Evolutionary conservation across 2,329 filamentous ascomycete genomes (phyloP), one percentile per base, ranked within the genome.

Genomic region (Ophiocordyceps polyrhachis-furcata): DNA sequence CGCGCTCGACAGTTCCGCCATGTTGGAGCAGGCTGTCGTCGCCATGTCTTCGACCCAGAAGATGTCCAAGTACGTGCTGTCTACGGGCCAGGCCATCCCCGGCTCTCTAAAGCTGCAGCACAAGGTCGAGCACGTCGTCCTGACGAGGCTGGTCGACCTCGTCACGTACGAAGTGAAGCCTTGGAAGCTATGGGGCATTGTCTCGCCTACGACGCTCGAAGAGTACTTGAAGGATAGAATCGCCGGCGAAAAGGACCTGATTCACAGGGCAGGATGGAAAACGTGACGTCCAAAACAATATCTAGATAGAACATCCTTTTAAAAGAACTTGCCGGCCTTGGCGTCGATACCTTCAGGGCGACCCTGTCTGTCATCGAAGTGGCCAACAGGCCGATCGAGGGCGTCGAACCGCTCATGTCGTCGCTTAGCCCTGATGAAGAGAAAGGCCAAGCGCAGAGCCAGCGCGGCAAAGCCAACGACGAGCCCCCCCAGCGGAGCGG

Each of bases 401-500:
- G 75, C 81, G 55, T 76, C 71, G 56, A 88, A 89, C 6, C 71
- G 68, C 40, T 63, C 63, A 2, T 79, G 78, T n/a, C 62, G 68
- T 17, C 62, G 51, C 61, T 70, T 80, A 12, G 81, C 74, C 49
- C 64, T 52, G 23, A 69, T 47, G 53, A 68, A 85, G 51, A 78
- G 74, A 44, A 73, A 71, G 0, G 62, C 58, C 38, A 88, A 58
- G 25, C 84, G 71, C 40, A 78, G 53, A 14, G 54, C 68, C 32
- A 83, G 69, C 5, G 80, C 81, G 2, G 67, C 71, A 40, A 78
- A 70, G 1, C 76, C 81, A 73, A 80, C 88, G 31, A 88, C 61
- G 17, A 89, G 55, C 20, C 81, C 81, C 1, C 84, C 84, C 2
- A 88, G 62, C 0, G 84, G 84, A 0, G 84, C 83, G 11, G 81